A percentile compares a stretch with the other conserved stretches of the same genome.
Evolutionary conservation across 192 early-diverging fungal species (phyloP).

Genomic region (Pilobolus umbonatus): DNA sequence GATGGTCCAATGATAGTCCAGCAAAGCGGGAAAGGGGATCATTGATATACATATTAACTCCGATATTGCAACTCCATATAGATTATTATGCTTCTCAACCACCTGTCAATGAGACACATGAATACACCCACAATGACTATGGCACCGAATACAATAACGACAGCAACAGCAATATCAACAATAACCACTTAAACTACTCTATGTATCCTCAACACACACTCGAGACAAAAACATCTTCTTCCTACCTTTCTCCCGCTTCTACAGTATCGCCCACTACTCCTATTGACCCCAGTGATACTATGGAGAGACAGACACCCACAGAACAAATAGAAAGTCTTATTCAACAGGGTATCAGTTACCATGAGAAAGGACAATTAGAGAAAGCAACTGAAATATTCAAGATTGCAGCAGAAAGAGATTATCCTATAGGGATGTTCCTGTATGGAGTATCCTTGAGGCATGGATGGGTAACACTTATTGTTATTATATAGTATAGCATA

Average conservation of each 20-base stretch:
- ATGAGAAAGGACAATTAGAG: conserved; percentile 67
- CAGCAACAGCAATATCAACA: background rate
- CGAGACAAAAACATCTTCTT: background rate
- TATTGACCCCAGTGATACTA: too few species aligned
- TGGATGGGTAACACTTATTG: conserved; percentile 52
- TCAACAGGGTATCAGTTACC: conserved; percentile 60
- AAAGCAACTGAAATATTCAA: conserved; percentile 69
- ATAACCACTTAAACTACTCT: background rate
- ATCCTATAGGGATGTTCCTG: conserved; percentile 69
- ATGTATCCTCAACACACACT: background rate
- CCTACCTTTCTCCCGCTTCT: conserved; percentile 4
- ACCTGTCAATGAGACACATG: too few species aligned
- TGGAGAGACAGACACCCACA: background rate
- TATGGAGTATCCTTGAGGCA: conserved; percentile 75
- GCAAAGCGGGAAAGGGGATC: too few species aligned
- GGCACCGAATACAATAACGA: background rate
- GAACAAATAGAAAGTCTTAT: conserved; percentile 48
- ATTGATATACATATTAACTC: too few species aligned
- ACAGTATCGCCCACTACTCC: conserved; percentile 1
- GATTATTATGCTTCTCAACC: too few species aligned
- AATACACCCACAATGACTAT: background rate
- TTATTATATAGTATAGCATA: conserved; percentile 4
- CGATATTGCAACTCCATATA: too few species aligned
- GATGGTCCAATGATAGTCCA: too few species aligned
- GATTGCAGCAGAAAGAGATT: conserved; percentile 58